Evolutionary conservation across 306 rosid species (phyloP).

Genomic region (Castanospermum australe): DNA sequence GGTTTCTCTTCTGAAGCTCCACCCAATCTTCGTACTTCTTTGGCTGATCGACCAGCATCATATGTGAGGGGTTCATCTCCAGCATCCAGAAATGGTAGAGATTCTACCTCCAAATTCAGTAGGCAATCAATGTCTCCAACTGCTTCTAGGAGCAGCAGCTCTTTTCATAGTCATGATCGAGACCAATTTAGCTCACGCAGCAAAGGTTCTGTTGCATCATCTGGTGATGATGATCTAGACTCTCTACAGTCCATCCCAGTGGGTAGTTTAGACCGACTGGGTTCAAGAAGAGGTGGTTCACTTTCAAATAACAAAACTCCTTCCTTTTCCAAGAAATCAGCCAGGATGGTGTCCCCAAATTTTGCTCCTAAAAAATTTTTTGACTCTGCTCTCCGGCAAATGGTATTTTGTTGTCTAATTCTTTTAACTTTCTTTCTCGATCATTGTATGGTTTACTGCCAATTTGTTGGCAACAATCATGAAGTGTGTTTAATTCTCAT

Average conservation of each 20-base stretch:
- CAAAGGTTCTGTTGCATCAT: conserved; percentile 72
- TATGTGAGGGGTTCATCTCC: conserved; percentile 91
- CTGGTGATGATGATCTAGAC: conserved; percentile 76
- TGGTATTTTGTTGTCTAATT: conserved; percentile 50
- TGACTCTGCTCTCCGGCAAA: conserved; percentile 71
- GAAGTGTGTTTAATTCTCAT: not conserved
- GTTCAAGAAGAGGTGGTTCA: conserved; percentile 49
- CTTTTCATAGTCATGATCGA: conserved; percentile 73
- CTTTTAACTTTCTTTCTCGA: not conserved
- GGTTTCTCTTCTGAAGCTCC: conserved; percentile 84
- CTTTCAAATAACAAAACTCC: conserved; percentile 52
- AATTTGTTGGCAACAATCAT: conserved; percentile 4
- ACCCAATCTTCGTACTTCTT: conserved; percentile 83
- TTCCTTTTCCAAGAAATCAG: conserved; percentile 56
- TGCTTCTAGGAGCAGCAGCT: conserved; percentile 68
- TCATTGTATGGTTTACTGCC: not conserved
- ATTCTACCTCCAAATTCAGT: conserved; percentile 48
- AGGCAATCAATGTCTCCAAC: conserved; percentile 83
- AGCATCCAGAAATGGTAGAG: conserved; percentile 65
- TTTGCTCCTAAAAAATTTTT: conserved; percentile 81
- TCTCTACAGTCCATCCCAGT: conserved; percentile 65
- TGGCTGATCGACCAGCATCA: conserved; percentile 79
- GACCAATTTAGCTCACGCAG: conserved; percentile 73
- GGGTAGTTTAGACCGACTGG: conserved; percentile 57
- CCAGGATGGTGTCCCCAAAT: conserved; percentile 53